phyloP scores from a whole-genome alignment of 768 basidiomycete genomes.

The Chlorophyllum brunneum region DNA sequence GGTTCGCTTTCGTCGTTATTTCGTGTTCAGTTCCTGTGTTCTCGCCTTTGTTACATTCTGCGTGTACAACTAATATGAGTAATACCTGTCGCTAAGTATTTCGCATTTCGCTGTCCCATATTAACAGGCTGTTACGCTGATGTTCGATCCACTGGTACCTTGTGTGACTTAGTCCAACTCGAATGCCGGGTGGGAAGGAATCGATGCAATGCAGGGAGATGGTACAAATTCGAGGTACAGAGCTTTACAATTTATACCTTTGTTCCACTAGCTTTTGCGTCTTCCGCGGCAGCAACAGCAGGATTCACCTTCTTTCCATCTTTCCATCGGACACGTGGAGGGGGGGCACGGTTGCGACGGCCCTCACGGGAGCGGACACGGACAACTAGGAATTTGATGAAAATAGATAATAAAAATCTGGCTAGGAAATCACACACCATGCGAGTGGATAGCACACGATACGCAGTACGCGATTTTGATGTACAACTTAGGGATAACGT shows the following conservation, averaged over 20 bases:
- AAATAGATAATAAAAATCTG: neutral
- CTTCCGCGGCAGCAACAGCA: constrained; percentile 90
- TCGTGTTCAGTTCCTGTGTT: neutral
- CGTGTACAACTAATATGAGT: constrained; percentile 12
- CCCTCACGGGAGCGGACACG: constrained; percentile 96
- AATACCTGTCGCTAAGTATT: constrained; percentile 11
- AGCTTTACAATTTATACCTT: constrained; percentile 42
- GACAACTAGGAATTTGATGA: constrained; percentile 60
- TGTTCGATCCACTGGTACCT: neutral
- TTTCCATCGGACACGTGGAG: constrained; percentile 94
- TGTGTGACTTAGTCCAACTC: neutral
- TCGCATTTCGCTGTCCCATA: neutral
- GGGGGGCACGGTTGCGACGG: constrained; percentile 95
- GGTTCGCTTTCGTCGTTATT: neutral
- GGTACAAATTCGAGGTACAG: constrained; percentile 8
- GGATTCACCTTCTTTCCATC: constrained; percentile 96
- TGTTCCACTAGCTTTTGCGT: constrained; percentile 61
- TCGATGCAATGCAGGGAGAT: constrained; percentile 8
- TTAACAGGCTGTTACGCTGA: neutral
- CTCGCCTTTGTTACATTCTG: constrained; percentile 3
- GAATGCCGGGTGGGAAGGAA: neutral
- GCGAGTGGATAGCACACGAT: constrained; percentile 98
- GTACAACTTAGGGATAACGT: constrained; percentile 95
- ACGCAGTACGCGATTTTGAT: constrained; percentile 99
- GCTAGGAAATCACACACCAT: constrained; percentile 54